These are phyloP conservation scores for Cudoniella acicularis DNA, from an alignment of 495 filamentous ascomycete species.

Conservation along the genomic window DNA sequence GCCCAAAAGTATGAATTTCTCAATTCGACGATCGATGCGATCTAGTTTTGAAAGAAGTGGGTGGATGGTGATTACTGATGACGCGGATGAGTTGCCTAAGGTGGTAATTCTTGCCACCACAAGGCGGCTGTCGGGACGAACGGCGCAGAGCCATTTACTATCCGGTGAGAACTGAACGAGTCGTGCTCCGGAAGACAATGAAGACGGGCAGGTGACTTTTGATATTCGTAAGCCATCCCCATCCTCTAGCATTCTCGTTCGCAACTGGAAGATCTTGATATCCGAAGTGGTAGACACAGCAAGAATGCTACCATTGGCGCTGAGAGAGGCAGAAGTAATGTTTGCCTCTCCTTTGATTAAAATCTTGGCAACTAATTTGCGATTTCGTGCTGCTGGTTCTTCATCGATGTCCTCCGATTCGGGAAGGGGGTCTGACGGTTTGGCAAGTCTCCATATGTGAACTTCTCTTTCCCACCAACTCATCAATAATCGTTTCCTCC, in stretches of 20 bases:
- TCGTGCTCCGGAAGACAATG: constrained; percentile 56
- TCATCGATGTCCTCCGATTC: constrained; percentile 33
- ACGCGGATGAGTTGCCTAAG: constrained; percentile 46
- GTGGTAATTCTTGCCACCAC: constrained; percentile 61
- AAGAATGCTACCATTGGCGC: constrained; percentile 67
- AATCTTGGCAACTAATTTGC: constrained; percentile 67
- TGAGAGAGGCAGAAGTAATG: constrained; percentile 77
- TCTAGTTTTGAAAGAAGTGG: constrained; percentile 48
- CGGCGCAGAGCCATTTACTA: constrained; percentile 72
- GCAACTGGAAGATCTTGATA: constrained; percentile 74
- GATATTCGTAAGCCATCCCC: constrained; percentile 58
- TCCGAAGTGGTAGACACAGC: constrained; percentile 71
- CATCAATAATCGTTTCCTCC: constrained; percentile 67
- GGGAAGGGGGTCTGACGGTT: constrained; percentile 42
- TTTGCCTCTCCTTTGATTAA: constrained; percentile 78
- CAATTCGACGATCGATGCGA: constrained; percentile 53
- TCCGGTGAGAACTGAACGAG: constrained; percentile 68
- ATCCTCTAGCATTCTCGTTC: constrained; percentile 36
- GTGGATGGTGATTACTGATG: constrained; percentile 39
- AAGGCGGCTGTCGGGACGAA: constrained; percentile 78
- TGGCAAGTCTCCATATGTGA: constrained; percentile 70
- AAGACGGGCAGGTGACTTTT: constrained; percentile 56
- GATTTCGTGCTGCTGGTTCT: constrained; percentile 35
- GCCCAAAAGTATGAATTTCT: constrained; percentile 56
- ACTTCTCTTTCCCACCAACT: constrained; percentile 94